Conservation (phyloP, 495 filamentous ascomycete genomes). For the Penicillium subrubescens region DNA sequence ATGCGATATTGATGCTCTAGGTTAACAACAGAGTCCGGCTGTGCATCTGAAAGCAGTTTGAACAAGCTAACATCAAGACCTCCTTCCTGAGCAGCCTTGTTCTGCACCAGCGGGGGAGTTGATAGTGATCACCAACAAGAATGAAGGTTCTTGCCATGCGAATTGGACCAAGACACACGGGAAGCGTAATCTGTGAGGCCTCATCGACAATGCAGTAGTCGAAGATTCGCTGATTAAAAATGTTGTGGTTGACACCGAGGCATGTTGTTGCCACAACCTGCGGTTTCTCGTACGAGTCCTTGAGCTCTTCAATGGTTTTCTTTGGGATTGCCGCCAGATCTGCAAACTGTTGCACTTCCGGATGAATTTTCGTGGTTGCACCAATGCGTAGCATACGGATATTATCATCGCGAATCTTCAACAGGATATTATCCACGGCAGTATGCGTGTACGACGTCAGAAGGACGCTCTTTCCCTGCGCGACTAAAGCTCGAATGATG, state of each 20-base stretch:
- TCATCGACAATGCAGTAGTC: conserved; percentile 99
- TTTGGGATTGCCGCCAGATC: conserved; percentile 71
- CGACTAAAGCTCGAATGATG: conserved; percentile 88
- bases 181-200: conserved; percentile 94
- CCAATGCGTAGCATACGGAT: conserved; percentile 85
- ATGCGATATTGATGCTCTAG: conserved; percentile 97
- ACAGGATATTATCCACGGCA: conserved; percentile 94
- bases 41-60: conserved; percentile 84
- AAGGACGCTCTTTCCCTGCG: conserved; percentile 88
- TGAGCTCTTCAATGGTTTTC: conserved; percentile 78
- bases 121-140: conserved; percentile 93
- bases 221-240: conserved; percentile 88
- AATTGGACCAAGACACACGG: conserved; percentile 90
- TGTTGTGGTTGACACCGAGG: conserved; percentile 80
- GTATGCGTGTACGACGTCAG: conserved; percentile 96
- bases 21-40: conserved; percentile 83
- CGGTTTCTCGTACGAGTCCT: conserved; percentile 75
- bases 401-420: conserved; percentile 81
- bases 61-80: conserved; percentile 93
- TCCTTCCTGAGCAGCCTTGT: conserved; percentile 80
- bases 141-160: conserved; percentile 92
- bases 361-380: conserved; percentile 78
- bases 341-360: conserved; percentile 81
- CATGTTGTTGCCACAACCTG: conserved; percentile 94
- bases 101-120: conserved; percentile 91